A percentile compares a stretch with the other conserved stretches of the same genome.
Conservation (phyloP, 106 monocot species). For the Ottelia alismoides region DNA sequence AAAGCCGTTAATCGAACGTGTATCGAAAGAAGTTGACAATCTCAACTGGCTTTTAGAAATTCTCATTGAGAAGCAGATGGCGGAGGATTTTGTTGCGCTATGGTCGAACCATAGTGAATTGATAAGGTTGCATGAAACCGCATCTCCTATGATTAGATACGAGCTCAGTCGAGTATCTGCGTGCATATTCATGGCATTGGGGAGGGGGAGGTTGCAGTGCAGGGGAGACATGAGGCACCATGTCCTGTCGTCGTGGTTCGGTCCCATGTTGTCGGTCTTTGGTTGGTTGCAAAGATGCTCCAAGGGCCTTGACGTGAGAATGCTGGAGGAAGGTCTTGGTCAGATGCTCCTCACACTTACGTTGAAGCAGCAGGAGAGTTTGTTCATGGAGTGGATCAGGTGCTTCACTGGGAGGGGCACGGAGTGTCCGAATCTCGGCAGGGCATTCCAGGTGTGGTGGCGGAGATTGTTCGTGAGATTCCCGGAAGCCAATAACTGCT, state of each 20-base stretch:
- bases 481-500: no score
- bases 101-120: slow-evolving; percentile 51
- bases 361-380: slow-evolving; percentile 52
- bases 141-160: slow-evolving; percentile 76
- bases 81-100: slow-evolving; percentile 32
- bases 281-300: slow-evolving; percentile 74
- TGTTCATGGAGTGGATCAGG: slow-evolving; percentile 77
- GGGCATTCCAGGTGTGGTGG: slow-evolving; percentile 96
- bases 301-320: slow-evolving; percentile 66
- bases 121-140: slow-evolving; percentile 38
- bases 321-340: slow-evolving; percentile 63
- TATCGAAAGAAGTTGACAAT: slow-evolving; percentile 62
- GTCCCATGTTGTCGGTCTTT: slow-evolving; percentile 69
- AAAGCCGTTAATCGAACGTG: slow-evolving; percentile 31
- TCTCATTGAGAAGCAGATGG: slow-evolving; percentile 27
- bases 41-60: slow-evolving; percentile 32
- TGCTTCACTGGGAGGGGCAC: slow-evolving; percentile 44
- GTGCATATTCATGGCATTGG: slow-evolving; percentile 53
- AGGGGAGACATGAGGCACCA: slow-evolving; percentile 26
- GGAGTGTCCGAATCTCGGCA: slow-evolving; percentile 76
- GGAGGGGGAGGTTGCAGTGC: slow-evolving; percentile 63
- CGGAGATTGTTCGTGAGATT: slow-evolving; percentile 56
- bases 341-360: slow-evolving; percentile 72
- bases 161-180: slow-evolving; percentile 81
- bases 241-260: slow-evolving; percentile 49